Base-by-base conservation (phyloP, 169 alveolate species). In the Fabrea salina region DNA sequence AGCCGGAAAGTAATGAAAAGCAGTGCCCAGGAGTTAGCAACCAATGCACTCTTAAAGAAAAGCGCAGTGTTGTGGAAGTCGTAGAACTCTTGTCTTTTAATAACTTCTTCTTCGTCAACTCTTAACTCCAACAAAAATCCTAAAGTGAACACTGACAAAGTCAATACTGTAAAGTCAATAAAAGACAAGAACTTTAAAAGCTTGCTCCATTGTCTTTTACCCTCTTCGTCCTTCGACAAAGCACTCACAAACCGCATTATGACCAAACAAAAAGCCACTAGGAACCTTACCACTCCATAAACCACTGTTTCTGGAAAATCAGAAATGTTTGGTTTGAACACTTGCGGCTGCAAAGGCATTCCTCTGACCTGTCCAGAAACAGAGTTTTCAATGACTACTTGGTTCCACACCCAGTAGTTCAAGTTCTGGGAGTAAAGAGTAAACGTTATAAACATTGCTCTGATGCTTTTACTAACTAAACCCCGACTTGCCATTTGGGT, bases 391-490 rank as follows among this genome's bases (percentile, higher is more conserved):
- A 59, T 59, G 8, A 59, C 19, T 5, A 59, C 33, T 32, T 59
- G 50, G 7, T 40, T 59, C 22, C 7, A n/a, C 13, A 67, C 4
- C 78, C 78, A 67, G 30, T 67, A 43, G 33, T 67, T 41, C 39
- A 13, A 67, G 4, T n/a, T 41, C 8, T 56, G 78, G 37, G 37
- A 19, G 37, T 67, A 67, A 43, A 19, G 64, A n/a, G 39, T 2
- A 16, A 67, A 43, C 8, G 61, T n/a, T n/a, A 67, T 43, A 67
- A 67, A 30, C 2, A 70, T 35, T 27, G 79, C 79, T 70, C 79
- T 70, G 19, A 49, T n/a, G 3, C 33, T 13, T 22, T 0, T 1
- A 70, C 49, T 44, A 19, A 41, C 16, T 8, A 22, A 70, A 1
- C 25, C 25, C 16, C 49, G 30, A 27, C 37, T 35, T 25, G 16